Conservation (phyloP, 2,329 filamentous ascomycete species). For the Orbilia quercus region DNA sequence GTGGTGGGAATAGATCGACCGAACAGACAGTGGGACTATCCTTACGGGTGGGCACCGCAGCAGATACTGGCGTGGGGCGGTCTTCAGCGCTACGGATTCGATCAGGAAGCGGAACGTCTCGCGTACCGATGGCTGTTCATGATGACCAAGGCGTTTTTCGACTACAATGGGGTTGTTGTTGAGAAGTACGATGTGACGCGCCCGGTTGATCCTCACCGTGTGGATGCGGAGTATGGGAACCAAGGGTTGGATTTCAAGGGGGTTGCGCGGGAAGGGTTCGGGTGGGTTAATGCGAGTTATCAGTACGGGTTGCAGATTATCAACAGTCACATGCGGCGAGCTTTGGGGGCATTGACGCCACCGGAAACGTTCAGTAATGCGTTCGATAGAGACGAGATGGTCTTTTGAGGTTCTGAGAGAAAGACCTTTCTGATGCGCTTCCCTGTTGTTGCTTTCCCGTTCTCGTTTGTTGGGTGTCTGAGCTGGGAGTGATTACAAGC, state of each 20-base stretch:
- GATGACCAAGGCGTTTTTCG: slow-evolving; percentile 97
- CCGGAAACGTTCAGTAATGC: slow-evolving; percentile 85
- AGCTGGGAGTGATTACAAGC: background rate
- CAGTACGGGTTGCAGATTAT: slow-evolving; percentile 91
- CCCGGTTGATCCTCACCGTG: slow-evolving; percentile 87
- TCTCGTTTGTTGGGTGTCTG: background rate
- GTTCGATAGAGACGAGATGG: slow-evolving; percentile 62
- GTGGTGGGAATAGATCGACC: slow-evolving; percentile 81
- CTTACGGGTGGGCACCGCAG: slow-evolving; percentile 97
- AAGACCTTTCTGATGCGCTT: too few relatives aligned
- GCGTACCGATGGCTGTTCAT: slow-evolving; percentile 98
- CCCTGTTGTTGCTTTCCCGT: too few relatives aligned
- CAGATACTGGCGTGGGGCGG: slow-evolving; percentile 98
- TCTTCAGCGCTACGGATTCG: slow-evolving; percentile 88
- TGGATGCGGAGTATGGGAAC: slow-evolving; percentile 97
- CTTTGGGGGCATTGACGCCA: slow-evolving; percentile 85
- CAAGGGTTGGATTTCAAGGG: slow-evolving; percentile 96
- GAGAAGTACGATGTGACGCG: slow-evolving; percentile 98
- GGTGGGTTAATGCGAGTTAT: slow-evolving; percentile 98
- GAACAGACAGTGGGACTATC: slow-evolving; percentile 98
- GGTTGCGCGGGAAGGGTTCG: slow-evolving; percentile 94
- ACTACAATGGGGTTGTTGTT: slow-evolving; percentile 97
- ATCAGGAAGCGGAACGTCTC: slow-evolving; percentile 85
- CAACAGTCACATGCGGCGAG: slow-evolving; percentile 87
- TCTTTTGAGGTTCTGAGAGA: slow-evolving; percentile 20